phyloP scores from a whole-genome alignment of 2,329 filamentous ascomycete species.

The Neurospora sp. region DNA sequence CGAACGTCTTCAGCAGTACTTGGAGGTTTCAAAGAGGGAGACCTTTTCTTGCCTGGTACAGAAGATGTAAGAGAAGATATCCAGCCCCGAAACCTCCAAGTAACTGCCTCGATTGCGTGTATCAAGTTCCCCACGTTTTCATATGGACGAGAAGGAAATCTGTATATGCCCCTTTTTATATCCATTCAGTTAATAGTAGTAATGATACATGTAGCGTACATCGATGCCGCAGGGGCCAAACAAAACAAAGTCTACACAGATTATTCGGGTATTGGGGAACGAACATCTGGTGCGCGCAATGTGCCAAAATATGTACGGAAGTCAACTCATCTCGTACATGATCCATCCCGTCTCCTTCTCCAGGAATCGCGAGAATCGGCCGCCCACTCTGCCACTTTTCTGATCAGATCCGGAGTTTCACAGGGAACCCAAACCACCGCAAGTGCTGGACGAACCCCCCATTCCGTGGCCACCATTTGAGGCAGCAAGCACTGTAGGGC shows the following conservation, averaged over 20 bases:
- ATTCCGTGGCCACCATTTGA: background rate
- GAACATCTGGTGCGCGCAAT: background rate
- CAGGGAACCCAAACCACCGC: too few relatives aligned
- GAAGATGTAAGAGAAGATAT: too few relatives aligned
- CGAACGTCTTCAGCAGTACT: too few relatives aligned
- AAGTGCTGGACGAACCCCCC: too few relatives aligned
- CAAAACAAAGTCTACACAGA: background rate
- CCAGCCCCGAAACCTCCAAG: too few relatives aligned
- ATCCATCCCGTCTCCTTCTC: background rate
- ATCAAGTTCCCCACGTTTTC: background rate
- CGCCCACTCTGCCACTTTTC: background rate
- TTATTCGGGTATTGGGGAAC: background rate
- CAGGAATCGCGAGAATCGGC: background rate
- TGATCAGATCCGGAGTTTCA: background rate
- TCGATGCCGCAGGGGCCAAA: conserved; percentile 1
- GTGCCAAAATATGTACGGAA: background rate
- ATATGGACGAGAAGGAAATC: background rate
- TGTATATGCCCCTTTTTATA: background rate
- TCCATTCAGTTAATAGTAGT: background rate
- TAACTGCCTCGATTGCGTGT: background rate
- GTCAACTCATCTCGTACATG: background rate
- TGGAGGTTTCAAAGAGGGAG: too few relatives aligned
- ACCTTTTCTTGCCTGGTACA: too few relatives aligned
- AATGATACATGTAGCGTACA: conserved; percentile 9
- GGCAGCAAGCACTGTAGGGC: background rate